Evolutionary conservation across 140 eudicot species (phyloP).

Genomic region (Bidens hawaiensis): DNA sequence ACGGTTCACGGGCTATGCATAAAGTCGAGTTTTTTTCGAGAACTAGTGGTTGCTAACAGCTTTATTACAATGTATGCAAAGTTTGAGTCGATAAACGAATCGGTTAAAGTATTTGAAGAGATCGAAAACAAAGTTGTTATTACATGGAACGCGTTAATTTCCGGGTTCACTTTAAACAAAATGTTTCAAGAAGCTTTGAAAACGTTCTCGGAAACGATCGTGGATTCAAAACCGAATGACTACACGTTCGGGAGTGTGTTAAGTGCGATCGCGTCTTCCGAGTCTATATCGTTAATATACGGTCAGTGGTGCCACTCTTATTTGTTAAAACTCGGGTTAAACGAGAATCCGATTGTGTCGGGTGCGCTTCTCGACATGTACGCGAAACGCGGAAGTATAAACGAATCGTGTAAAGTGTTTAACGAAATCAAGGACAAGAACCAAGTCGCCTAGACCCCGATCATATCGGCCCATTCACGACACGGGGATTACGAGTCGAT

Average conservation of each 20-base stretch:
- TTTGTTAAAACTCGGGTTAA: constrained; percentile 61
- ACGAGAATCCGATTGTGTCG: constrained; percentile 49
- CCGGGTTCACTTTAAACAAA: constrained; percentile 62
- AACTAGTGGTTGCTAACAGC: constrained; percentile 65
- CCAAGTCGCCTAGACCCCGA: constrained; percentile 90
- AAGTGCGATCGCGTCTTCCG: constrained; percentile 78
- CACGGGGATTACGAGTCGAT: constrained; percentile 84
- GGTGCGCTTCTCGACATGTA: constrained; percentile 98
- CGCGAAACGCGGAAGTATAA: constrained; percentile 79
- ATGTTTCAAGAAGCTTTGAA: constrained; percentile 66
- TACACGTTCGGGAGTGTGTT: constrained; percentile 85
- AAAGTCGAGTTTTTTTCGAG: constrained; percentile 50
- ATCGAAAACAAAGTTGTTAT: constrained; percentile 49
- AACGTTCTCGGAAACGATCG: constrained; percentile 37
- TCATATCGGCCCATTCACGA: constrained; percentile 84
- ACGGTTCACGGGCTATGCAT: constrained; percentile 71
- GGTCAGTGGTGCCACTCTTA: constrained; percentile 74
- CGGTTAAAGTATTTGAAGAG: constrained; percentile 54
- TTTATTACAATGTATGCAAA: constrained; percentile 86
- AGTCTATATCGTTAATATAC: constrained; percentile 59
- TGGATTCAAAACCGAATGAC: constrained; percentile 54
- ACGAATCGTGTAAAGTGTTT: constrained; percentile 57
- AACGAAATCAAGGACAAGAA: constrained; percentile 42
- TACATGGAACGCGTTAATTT: constrained; percentile 83
- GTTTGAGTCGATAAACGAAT: constrained; percentile 49